Evolutionary conservation across 192 early-diverging fungal species (phyloP), one percentile per base, ranked within the genome.

Genomic region (Coemansia sp.): DNA sequence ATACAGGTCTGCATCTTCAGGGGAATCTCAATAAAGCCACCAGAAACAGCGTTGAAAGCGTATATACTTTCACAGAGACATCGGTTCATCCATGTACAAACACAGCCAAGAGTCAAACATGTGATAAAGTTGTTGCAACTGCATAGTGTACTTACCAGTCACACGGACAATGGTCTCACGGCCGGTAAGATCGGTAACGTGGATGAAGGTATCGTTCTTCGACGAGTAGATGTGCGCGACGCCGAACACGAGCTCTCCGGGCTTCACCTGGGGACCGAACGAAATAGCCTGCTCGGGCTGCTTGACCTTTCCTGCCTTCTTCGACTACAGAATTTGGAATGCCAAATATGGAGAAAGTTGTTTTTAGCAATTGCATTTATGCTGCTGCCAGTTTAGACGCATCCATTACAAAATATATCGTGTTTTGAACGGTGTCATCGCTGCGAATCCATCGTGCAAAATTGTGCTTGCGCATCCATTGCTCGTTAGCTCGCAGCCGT

Each of bases 141-240:
- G 50, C 20, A 25, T 28, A 52, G 10, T 20, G 17, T 23, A 83
- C 88, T 60, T 85, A 95, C 93, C 94, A 74, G 97, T 99, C 61
- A 99, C 91, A 85, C 97, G 91, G 74, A 89, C 86, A 76, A 99
- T 96, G 82, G 97, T 99, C 88, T 99, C 96, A 79, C 94, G 89
- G 58, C 97, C 97, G 73, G 96, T 93, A 70, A 99, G 84, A 97
- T 99, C 97, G 67, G 97, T 99, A 75, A 99, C 88, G 86, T 99
- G 97, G 73, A 99, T 94, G 75, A 99, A 99, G 72, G 97, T 99
- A 83, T 99, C 97, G 90, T 99, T 99, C 89, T 93, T 96, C 58
- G 89, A 92, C 79, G 97, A 96, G 74, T 90, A 98, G 85, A 99
- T 98, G 90, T 97, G 97, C 64, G 94, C 94, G 86, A 99, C 97